Percentiles rank a stretch among this genome's conserved stretches.
phyloP scores from a whole-genome alignment of 148 eudicot species.

The Vaccinium darrowii region DNA sequence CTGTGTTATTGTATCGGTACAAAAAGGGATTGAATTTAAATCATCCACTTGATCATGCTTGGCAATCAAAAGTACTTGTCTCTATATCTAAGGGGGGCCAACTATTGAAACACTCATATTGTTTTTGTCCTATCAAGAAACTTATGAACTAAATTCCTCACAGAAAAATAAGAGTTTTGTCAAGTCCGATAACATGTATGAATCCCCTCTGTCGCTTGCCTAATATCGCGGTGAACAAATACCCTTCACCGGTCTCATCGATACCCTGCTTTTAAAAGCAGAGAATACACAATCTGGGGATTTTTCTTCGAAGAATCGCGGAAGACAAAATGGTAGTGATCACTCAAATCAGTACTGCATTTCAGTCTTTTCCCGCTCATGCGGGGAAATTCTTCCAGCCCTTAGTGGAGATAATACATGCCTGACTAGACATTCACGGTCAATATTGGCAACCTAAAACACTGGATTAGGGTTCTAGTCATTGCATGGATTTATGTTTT shows the following conservation, averaged over 20 bases:
- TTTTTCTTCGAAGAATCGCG: neutral
- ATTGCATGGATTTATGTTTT: neutral
- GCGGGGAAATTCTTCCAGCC: constrained; percentile 11
- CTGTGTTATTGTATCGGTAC: neutral
- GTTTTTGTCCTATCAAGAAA: neutral
- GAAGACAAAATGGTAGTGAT: constrained; percentile 4
- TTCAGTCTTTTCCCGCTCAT: neutral
- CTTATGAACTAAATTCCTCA: neutral
- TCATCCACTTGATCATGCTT: neutral
- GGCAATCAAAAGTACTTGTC: neutral
- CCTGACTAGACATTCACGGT: constrained; percentile 8
- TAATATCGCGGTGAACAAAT: neutral
- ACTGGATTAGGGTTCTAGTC: neutral
- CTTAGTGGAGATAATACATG: neutral
- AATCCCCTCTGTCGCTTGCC: neutral
- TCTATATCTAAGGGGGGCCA: neutral
- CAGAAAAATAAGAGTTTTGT: neutral
- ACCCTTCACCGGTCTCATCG: neutral
- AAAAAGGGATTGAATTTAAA: neutral
- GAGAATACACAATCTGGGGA: neutral
- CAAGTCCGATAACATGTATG: neutral
- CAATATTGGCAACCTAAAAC: neutral
- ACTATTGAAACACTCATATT: neutral
- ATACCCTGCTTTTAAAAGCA: constrained; percentile 3
- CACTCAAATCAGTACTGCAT: constrained; percentile 9